Evolutionary conservation across 345 rosid genomes (phyloP).

Genomic region (Capsella bursapastoris): DNA sequence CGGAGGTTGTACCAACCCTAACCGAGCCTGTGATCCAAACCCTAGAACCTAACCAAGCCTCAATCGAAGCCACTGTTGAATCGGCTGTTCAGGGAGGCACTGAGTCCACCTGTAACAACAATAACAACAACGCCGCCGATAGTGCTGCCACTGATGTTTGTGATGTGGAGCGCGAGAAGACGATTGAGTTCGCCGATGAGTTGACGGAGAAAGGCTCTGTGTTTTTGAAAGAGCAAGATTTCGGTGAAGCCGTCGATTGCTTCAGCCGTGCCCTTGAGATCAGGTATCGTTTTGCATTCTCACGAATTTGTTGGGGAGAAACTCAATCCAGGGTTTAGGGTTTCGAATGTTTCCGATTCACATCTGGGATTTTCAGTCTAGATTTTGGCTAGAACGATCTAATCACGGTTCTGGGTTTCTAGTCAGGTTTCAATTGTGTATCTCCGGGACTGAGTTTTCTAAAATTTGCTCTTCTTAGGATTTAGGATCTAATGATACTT

Average conservation of each 20-base stretch:
- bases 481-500: constrained; percentile 4
- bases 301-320: not conserved
- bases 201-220: constrained; percentile 63
- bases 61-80: constrained; percentile 55
- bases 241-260: constrained; percentile 82
- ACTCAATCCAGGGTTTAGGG: constrained; percentile 16
- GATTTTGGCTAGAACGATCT: not conserved
- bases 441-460: not conserved
- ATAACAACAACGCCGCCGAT: constrained; percentile 51
- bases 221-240: constrained; percentile 68
- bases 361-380: not conserved
- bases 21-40: constrained; percentile 35
- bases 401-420: not conserved
- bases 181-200: constrained; percentile 69
- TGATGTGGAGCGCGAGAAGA: constrained; percentile 54
- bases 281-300: constrained; percentile 51
- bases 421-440: not conserved
- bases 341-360: not conserved
- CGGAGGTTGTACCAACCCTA: constrained; percentile 35
- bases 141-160: constrained; percentile 49
- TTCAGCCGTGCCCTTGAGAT: constrained; percentile 94
- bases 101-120: constrained; percentile 67
- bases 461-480: not conserved
- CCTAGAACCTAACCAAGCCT: constrained; percentile 48
- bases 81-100: constrained; percentile 56